Base-by-base conservation (phyloP, 1,139 yeast genomes). In the Lizanozyma gosingica region DNA sequence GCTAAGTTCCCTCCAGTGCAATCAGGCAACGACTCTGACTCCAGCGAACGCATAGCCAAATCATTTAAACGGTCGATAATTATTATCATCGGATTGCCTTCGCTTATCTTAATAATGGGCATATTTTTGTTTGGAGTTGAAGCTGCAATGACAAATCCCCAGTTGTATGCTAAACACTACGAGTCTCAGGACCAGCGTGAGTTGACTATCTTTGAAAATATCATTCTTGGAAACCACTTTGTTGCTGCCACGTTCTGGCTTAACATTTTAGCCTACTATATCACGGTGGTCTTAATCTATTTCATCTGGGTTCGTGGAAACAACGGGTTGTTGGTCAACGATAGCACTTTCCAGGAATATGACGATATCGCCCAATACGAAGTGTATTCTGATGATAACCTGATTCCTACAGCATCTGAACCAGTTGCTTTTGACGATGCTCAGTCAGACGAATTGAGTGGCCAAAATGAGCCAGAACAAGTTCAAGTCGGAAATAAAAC, bases 281-380 rank as follows among this genome's bases (percentile, higher is more conserved):
- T 50, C 4, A 44, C 51, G 18, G 47, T 64, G 18, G 41, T 50
- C 3, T 47, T 50, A 4, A 41, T 65, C n/a, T 65, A 58, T 43
- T 55, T 51, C 39, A 54, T 65, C 39, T 65, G 71, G 71, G 56
- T 63, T 29, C 60, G 54, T 43, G 60, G 57, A 38, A 63, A 65
- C 45, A 55, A 58, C 43, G 71, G 68, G 3, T 47, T 65, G 40
- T 48, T 62, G 17, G 47, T 60, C 36, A 62, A 60, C 38, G 52
- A 51, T 8, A 47, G 49, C 11, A 6, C 29, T 22, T 22, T 22
- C 6, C 29, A 36, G 41, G 51, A 44, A 14, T 45, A 47, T 39
- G 47, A 48, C 1, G 58, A 53, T 18, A 53, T 45, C n/a, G 35
- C 50, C 3, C 50, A 50, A 35, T 57, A 54, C 40, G 55, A 53